These are phyloP conservation scores for Penicillium riverlandense DNA, from an alignment of 495 filamentous ascomycete genomes.

Conservation along the genomic window DNA sequence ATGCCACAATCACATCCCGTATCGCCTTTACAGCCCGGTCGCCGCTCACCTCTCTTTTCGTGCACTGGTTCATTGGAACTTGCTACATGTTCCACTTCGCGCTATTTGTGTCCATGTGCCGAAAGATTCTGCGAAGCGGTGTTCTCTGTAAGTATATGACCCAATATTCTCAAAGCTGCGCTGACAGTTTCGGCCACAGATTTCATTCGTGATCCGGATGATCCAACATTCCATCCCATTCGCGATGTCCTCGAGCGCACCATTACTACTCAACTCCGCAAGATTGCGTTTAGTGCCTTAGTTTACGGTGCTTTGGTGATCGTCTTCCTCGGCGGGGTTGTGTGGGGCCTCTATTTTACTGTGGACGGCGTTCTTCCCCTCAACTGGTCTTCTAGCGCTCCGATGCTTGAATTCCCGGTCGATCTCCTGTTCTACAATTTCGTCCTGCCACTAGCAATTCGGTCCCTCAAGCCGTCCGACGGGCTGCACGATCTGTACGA, in stretches of 20 bases:
- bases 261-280: constrained; percentile 86
- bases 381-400: constrained; percentile 84
- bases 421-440: constrained; percentile 97
- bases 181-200: constrained; percentile 38
- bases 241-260: constrained; percentile 93
- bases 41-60: constrained; percentile 83
- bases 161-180: not conserved
- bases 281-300: constrained; percentile 91
- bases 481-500: constrained; percentile 76
- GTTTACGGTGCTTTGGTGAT: constrained; percentile 94
- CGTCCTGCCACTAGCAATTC: constrained; percentile 76
- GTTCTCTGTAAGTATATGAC: constrained; percentile 66
- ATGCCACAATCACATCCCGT: constrained; percentile 66
- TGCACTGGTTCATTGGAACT: constrained; percentile 98
- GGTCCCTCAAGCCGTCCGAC: constrained; percentile 76
- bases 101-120: constrained; percentile 97
- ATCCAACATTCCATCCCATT: constrained; percentile 96
- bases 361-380: constrained; percentile 74
- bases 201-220: constrained; percentile 97
- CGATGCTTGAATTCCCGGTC: constrained; percentile 88
- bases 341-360: constrained; percentile 74
- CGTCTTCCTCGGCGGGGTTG: constrained; percentile 87
- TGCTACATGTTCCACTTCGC: constrained; percentile 99
- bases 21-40: constrained; percentile 66
- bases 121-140: constrained; percentile 90